phyloP scores from a whole-genome alignment of 2,329 filamentous ascomycete genomes.

The Biscogniauxia mediterranea region DNA sequence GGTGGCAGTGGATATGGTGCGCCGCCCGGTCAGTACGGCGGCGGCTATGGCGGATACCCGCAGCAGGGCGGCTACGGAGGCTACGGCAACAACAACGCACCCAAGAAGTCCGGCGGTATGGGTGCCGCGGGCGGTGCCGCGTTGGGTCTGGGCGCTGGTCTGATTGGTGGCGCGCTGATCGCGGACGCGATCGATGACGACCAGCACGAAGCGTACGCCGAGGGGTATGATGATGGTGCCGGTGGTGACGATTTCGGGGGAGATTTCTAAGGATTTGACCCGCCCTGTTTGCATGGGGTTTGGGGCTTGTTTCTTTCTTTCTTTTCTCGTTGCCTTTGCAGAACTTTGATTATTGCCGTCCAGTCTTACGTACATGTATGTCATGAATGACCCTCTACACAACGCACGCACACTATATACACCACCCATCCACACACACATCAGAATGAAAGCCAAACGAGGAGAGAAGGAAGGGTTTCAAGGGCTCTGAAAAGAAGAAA shows the following conservation, averaged over 20 bases:
- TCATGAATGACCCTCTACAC: too few relatives aligned
- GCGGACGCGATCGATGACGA: slow-evolving; percentile 64
- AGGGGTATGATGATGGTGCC: slow-evolving; percentile 47
- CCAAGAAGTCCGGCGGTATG: slow-evolving; percentile 52
- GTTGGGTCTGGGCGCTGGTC: slow-evolving; percentile 75
- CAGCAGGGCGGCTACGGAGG: slow-evolving; percentile 37
- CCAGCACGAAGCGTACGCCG: slow-evolving; percentile 56
- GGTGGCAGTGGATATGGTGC: slow-evolving; percentile 28
- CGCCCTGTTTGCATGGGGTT: not conserved
- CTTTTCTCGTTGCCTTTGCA: not conserved
- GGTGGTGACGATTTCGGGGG: slow-evolving; percentile 35
- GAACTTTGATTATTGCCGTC: too few relatives aligned
- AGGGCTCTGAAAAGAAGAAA: too few relatives aligned
- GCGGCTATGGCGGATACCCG: slow-evolving; percentile 30
- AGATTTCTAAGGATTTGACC: slow-evolving; percentile 36
- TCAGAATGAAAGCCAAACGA: too few relatives aligned
- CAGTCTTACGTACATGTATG: too few relatives aligned
- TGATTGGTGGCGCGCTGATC: slow-evolving; percentile 75
- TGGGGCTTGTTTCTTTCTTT: not conserved
- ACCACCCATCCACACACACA: too few relatives aligned
- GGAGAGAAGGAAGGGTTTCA: too few relatives aligned
- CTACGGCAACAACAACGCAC: slow-evolving; percentile 30
- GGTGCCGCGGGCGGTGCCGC: slow-evolving; percentile 73
- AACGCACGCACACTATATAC: too few relatives aligned
- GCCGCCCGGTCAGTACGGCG: not conserved